Evolutionary conservation across 2,329 filamentous ascomycete genomes (phyloP).

Genomic region (Trichoderma sp.): DNA sequence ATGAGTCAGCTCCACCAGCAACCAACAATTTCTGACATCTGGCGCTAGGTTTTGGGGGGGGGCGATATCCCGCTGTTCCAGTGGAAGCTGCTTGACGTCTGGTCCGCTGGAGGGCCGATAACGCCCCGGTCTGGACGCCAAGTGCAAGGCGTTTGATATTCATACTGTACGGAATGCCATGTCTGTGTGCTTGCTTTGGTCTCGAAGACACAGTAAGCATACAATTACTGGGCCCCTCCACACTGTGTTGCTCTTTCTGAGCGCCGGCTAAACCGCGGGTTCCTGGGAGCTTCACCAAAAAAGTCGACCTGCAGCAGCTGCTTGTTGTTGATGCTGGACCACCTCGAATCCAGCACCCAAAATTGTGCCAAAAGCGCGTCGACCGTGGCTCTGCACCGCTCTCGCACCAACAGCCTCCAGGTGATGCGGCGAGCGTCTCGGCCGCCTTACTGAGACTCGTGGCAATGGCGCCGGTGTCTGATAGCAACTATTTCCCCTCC

Average conservation of each 20-base stretch:
- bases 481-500: constrained; percentile 77
- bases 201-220: background rate
- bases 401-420: constrained; percentile 35
- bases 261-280: constrained; percentile 27
- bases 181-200: background rate
- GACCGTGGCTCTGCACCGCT: constrained; percentile 32
- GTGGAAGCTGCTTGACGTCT: no score
- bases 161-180: background rate
- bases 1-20: constrained; percentile 28
- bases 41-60: constrained; percentile 1
- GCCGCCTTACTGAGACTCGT: constrained; percentile 52
- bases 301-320: constrained; percentile 29
- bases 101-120: constrained; percentile 28
- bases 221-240: fast-evolving
- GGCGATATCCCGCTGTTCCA: background rate
- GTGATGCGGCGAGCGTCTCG: constrained; percentile 46
- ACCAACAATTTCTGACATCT: constrained; percentile 8
- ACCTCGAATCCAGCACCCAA: constrained; percentile 1
- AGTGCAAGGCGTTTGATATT: background rate
- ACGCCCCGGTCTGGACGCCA: constrained; percentile 31
- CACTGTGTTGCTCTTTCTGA: background rate
- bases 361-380: constrained; percentile 23
- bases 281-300: constrained; percentile 29
- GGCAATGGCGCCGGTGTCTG: constrained; percentile 71
- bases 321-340: constrained; percentile 22